A percentile compares a stretch with the other conserved stretches of the same genome.
These are phyloP conservation scores for Vigna reflexopilosa DNA, from an alignment of 306 rosid genomes.

Conservation along the genomic window DNA sequence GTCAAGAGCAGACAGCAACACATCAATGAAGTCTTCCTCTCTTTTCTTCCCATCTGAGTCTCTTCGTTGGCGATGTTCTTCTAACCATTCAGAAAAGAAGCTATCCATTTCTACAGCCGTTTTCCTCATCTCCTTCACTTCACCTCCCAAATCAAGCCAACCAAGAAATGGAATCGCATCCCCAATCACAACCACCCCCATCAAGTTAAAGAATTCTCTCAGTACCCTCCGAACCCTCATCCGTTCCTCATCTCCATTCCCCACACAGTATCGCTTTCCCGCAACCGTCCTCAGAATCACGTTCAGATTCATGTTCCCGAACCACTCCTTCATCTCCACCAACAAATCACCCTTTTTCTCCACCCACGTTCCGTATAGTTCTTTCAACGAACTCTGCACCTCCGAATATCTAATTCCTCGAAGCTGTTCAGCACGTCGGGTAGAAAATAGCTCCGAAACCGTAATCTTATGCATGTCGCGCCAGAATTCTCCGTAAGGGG, in stretches of 20 bases:
- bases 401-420: neutral
- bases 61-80: constrained; percentile 15
- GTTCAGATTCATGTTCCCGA: neutral
- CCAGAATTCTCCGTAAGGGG: constrained; percentile 7
- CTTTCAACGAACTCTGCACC: constrained; percentile 14
- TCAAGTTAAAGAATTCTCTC: neutral
- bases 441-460: neutral
- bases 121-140: constrained; percentile 8
- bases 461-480: constrained; percentile 19
- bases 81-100: constrained; percentile 8
- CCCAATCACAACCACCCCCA: constrained; percentile 8
- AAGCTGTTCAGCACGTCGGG: neutral
- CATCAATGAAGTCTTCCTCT: constrained; percentile 50
- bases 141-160: constrained; percentile 27
- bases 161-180: constrained; percentile 19
- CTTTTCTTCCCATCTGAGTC: neutral
- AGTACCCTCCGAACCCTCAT: neutral
- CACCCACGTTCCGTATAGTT: neutral
- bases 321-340: constrained; percentile 26
- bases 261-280: neutral
- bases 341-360: neutral
- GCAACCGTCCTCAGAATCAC: constrained; percentile 26
- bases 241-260: neutral
- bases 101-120: neutral
- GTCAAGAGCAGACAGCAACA: constrained; percentile 35